Evolutionary conservation across 768 basidiomycete genomes (phyloP).

Genomic region (Leucosporidium creatinivorum): DNA sequence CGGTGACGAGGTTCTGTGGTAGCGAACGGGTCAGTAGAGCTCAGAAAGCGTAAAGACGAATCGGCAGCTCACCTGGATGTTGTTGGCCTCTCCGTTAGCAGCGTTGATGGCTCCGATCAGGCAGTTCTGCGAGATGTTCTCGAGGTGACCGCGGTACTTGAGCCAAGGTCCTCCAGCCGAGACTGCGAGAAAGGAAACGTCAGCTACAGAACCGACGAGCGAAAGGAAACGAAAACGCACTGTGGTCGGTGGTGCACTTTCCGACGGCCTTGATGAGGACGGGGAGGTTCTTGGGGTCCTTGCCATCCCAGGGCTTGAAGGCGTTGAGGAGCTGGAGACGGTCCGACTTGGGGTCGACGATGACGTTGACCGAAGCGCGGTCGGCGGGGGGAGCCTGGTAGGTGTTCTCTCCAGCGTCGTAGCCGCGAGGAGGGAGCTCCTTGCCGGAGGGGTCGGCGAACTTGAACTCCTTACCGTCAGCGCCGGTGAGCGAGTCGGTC

Average conservation of each 20-base stretch:
- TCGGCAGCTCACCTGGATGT: slow-evolving; percentile 50
- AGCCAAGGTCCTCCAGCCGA: slow-evolving; percentile 98
- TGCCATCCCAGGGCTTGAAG: slow-evolving; percentile 87
- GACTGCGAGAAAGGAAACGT: slow-evolving; percentile 50
- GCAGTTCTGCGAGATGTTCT: slow-evolving; percentile 99
- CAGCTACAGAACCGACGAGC: slow-evolving; percentile 60
- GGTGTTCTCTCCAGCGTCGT: slow-evolving; percentile 93
- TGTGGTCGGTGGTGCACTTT: slow-evolving; percentile 68
- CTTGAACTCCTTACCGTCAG: slow-evolving; percentile 94
- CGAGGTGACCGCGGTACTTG: slow-evolving; percentile 97
- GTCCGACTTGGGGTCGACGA: slow-evolving; percentile 74
- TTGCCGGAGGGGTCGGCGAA: slow-evolving; percentile 84
- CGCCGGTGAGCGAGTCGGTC: slow-evolving; percentile 74
- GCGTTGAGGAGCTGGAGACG: slow-evolving; percentile 85
- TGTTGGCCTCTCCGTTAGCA: slow-evolving; percentile 94
- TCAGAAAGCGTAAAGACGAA: background rate
- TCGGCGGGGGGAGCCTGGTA: slow-evolving; percentile 90
- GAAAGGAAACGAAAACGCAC: slow-evolving; percentile 47
- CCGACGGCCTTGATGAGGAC: slow-evolving; percentile 96
- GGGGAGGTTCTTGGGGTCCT: slow-evolving; percentile 79
- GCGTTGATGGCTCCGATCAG: slow-evolving; percentile 72
- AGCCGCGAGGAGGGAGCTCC: slow-evolving; percentile 90
- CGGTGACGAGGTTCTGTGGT: slow-evolving; percentile 59
- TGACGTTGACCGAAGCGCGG: slow-evolving; percentile 72
- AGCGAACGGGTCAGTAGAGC: background rate